Percentiles rank a stretch among this genome's conserved stretches.
phyloP scores from a whole-genome alignment of 192 early-diverging fungal genomes.

The Kickxella alabastrina region DNA sequence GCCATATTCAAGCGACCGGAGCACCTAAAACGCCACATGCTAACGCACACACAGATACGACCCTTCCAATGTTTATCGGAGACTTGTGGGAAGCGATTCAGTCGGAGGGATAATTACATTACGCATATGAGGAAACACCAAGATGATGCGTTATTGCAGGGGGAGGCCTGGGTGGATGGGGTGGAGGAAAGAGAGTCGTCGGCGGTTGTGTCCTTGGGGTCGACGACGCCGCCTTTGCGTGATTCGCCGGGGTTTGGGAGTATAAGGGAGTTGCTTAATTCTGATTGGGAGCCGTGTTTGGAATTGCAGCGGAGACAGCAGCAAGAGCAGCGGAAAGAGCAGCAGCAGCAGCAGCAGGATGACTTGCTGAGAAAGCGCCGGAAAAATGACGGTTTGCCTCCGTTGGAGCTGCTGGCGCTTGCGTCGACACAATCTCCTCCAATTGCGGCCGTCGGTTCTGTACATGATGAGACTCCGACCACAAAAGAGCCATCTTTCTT shows the following conservation, averaged over 20 bases:
- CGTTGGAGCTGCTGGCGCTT: conserved; percentile 37
- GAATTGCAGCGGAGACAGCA: conserved; percentile 7
- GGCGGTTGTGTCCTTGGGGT: no score
- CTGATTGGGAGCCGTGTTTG: no score
- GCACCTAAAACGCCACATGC: conserved; percentile 81
- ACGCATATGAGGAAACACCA: conserved; percentile 43
- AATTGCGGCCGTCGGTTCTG: not conserved
- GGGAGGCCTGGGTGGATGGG: no score
- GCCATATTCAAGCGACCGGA: conserved; percentile 76
- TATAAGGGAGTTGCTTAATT: no score
- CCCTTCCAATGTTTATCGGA: conserved; percentile 73
- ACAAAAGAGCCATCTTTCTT: not conserved
- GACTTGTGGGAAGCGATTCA: conserved; percentile 77
- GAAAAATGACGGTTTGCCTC: conserved; percentile 10
- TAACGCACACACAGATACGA: conserved; percentile 83
- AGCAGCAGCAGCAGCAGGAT: no score
- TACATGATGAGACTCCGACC: not conserved
- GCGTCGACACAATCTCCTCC: conserved; percentile 10
- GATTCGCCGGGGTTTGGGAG: no score
- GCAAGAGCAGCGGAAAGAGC: not conserved
- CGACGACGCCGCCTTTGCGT: no score
- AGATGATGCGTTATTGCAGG: not conserved
- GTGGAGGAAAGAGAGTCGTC: no score
- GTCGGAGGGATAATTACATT: conserved; percentile 73
- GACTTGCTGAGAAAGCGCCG: no score